These are phyloP conservation scores for Arachis hypogaea DNA, from an alignment of 306 rosid species.

Conservation along the genomic window DNA sequence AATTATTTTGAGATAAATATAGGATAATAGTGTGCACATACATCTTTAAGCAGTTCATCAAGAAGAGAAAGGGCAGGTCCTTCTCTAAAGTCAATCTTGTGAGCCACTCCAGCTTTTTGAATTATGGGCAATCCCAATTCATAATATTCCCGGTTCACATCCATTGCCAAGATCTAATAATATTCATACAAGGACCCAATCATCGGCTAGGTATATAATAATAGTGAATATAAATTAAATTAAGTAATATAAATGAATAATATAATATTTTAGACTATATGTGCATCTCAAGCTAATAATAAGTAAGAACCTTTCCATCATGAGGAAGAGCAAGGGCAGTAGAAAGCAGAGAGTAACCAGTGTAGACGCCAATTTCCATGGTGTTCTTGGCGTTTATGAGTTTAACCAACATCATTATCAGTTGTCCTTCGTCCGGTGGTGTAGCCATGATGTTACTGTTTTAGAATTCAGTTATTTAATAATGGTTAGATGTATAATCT, in stretches of 20 bases:
- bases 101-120: not conserved
- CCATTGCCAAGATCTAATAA: not conserved
- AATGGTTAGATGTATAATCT: no score
- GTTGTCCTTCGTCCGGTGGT: not conserved
- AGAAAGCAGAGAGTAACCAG: not conserved
- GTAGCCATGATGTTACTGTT: not conserved
- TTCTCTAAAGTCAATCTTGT: not conserved
- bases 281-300: not conserved
- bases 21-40: not conserved
- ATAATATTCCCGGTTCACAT: not conserved
- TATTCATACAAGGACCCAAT: not conserved
- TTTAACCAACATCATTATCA: not conserved
- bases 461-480: no score
- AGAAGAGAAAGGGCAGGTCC: not conserved
- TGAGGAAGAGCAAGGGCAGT: not conserved
- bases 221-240: no score
- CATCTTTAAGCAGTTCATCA: not conserved
- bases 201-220: not conserved
- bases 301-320: not conserved
- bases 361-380: not conserved
- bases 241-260: no score
- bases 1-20: no score
- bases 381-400: not conserved
- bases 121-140: not conserved
- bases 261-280: no score